phyloP scores from a whole-genome alignment of 2,329 filamentous ascomycete species.

The Penicillium sp. region DNA sequence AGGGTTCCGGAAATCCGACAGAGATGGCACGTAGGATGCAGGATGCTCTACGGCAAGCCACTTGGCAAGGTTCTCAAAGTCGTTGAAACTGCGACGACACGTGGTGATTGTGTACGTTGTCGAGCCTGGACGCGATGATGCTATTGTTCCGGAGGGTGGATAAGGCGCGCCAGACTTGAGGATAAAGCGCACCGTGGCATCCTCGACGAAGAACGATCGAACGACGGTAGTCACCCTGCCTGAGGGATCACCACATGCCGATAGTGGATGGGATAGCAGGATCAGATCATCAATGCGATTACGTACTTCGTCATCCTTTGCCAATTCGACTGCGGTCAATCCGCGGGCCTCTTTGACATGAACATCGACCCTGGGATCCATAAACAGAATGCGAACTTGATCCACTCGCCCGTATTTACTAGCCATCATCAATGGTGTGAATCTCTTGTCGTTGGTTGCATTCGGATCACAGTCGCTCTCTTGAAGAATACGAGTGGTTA shows the following conservation, averaged over 20 bases:
- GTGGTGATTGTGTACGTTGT: conserved; percentile 90
- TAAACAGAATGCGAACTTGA: conserved; percentile 85
- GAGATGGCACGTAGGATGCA: conserved; percentile 88
- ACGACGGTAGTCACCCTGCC: conserved; percentile 91
- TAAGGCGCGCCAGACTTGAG: conserved; percentile 89
- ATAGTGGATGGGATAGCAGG: conserved; percentile 71
- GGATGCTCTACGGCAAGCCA: conserved; percentile 89
- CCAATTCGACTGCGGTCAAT: conserved; percentile 91
- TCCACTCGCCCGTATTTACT: conserved; percentile 98
- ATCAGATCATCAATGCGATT: conserved; percentile 96
- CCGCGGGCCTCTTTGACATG: conserved; percentile 84
- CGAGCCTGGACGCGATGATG: conserved; percentile 55
- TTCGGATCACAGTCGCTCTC: conserved; percentile 95
- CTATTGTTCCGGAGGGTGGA: conserved; percentile 35
- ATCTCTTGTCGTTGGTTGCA: conserved; percentile 90
- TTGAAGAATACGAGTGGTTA: conserved; percentile 76
- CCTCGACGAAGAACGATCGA: conserved; percentile 94
- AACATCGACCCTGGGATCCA: conserved; percentile 84
- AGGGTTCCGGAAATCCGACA: conserved; percentile 79
- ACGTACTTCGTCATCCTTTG: conserved; percentile 95
- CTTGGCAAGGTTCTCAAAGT: conserved; percentile 88
- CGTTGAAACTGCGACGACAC: conserved; percentile 81
- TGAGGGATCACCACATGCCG: conserved; percentile 65
- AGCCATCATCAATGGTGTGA: conserved; percentile 95
- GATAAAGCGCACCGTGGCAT: conserved; percentile 89